Conservation (phyloP, 1,284 basidiomycete genomes). For the Schizophyllum commune region DNA sequence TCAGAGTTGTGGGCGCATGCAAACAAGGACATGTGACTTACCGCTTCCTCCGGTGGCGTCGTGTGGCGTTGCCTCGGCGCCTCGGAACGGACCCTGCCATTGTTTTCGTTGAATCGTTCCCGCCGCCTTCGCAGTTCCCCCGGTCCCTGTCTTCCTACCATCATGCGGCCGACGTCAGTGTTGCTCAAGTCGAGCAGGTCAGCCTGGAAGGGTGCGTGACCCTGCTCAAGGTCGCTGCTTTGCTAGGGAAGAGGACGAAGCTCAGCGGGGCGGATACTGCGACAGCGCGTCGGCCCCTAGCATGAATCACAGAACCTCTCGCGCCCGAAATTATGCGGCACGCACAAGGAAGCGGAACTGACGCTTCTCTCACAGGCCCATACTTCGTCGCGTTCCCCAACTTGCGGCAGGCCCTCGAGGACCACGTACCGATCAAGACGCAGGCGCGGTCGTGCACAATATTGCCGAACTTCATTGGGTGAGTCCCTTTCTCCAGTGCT, state of each 20-base stretch:
- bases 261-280: too few relatives aligned
- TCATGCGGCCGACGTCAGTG: constrained; percentile 31
- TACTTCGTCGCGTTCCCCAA: constrained; percentile 95
- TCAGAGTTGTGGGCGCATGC: too few relatives aligned
- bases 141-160: neutral
- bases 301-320: neutral
- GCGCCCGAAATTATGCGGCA: neutral
- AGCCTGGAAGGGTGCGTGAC: constrained; percentile 40
- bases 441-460: constrained; percentile 89
- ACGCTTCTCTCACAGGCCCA: constrained; percentile 52
- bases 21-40: too few relatives aligned
- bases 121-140: neutral
- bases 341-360: neutral
- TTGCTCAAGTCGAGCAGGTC: constrained; percentile 39
- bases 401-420: constrained; percentile 74
- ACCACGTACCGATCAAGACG: constrained; percentile 85
- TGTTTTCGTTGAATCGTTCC: constrained; percentile 1
- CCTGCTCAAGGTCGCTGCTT: too few relatives aligned
- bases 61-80: too few relatives aligned
- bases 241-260: too few relatives aligned
- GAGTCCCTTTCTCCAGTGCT: constrained; percentile 14
- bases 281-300: too few relatives aligned
- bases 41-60: too few relatives aligned
- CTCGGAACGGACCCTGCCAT: neutral
- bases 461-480: constrained; percentile 93